Evolutionary conservation across 148 eudicot species (phyloP).

Genomic region (Vaccinium vitisidaea): DNA sequence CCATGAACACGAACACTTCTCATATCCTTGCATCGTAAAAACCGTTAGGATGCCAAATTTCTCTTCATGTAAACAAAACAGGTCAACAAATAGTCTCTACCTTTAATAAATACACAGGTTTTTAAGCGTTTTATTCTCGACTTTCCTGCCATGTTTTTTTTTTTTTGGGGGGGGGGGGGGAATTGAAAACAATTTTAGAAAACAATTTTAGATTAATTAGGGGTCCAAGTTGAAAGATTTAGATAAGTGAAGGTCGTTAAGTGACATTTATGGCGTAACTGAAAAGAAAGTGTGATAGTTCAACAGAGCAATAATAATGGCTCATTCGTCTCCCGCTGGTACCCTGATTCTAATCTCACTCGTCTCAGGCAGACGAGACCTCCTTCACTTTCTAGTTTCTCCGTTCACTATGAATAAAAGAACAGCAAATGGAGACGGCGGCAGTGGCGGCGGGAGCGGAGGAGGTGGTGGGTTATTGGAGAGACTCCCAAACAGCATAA

Average conservation of each 20-base stretch:
- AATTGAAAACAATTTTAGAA: not conserved
- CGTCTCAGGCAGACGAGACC: not conserved
- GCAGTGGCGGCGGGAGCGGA: not conserved
- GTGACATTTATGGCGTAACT: no score
- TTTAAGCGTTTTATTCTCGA: not conserved
- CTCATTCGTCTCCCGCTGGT: no score
- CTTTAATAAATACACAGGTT: not conserved
- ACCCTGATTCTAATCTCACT: not conserved
- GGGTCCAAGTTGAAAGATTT: no score
- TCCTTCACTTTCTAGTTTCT: not conserved
- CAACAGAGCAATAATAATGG: no score
- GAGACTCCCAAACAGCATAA: slow-evolving; percentile 33
- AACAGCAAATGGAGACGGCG: not conserved
- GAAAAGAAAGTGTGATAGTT: no score
- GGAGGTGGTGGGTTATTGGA: slow-evolving; percentile 19
- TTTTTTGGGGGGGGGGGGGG: no score
- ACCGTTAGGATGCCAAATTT: not conserved
- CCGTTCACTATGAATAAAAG: not conserved
- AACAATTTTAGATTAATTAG: not conserved
- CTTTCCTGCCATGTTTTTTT: not conserved
- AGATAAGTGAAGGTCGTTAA: no score
- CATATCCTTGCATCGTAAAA: not conserved
- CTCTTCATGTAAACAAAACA: not conserved
- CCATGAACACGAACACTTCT: not conserved
- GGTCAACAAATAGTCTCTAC: not conserved